phyloP scores from a whole-genome alignment of 2,329 filamentous ascomycete genomes.

The Cercospora sp. region DNA sequence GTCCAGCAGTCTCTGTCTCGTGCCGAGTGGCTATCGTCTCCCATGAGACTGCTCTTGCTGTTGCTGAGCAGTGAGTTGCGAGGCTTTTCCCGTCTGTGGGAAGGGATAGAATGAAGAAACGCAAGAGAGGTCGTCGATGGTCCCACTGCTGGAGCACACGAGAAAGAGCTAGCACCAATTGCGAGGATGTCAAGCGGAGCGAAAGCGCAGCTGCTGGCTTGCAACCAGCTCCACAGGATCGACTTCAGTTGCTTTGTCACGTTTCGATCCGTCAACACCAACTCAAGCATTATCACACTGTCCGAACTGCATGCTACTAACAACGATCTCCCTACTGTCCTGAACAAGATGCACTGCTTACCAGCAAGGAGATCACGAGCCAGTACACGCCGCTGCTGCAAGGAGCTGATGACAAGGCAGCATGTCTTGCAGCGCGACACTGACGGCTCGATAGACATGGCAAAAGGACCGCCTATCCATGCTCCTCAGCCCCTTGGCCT shows the following conservation, averaged over 20 bases:
- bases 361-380: not conserved
- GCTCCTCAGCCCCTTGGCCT: not conserved
- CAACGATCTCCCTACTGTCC: not conserved
- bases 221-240: not conserved
- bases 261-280: not conserved
- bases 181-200: not conserved
- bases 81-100: not conserved
- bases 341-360: not conserved
- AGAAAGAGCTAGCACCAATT: not conserved
- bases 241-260: not conserved
- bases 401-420: not conserved
- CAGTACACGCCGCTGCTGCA: not conserved
- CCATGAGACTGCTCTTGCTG: not conserved
- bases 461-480: not conserved
- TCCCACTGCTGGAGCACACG: not conserved
- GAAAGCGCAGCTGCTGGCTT: not conserved
- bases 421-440: not conserved
- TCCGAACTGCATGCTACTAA: not conserved
- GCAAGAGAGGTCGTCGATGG: not conserved
- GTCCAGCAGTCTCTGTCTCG: not conserved
- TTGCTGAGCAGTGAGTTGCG: not conserved
- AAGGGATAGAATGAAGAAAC: not conserved
- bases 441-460: not conserved
- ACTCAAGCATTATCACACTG: not conserved
- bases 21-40: not conserved